Conservation (phyloP, 2,329 filamentous ascomycete genomes). For the Alternaria angustiovoidea region DNA sequence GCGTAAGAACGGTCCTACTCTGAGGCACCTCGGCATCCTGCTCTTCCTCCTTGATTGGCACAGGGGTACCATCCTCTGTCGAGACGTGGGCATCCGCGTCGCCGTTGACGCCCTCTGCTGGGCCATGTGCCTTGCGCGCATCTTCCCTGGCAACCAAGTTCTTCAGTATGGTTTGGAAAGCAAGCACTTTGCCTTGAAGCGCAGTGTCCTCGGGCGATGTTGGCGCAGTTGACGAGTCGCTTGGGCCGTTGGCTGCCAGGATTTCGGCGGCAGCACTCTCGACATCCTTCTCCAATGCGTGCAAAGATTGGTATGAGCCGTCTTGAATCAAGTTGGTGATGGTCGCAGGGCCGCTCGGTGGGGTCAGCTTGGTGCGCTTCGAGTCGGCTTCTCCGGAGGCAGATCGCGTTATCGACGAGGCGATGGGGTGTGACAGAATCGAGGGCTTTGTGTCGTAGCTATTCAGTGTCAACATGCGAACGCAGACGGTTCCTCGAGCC, state of each 20-base stretch:
- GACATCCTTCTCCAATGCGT: constrained; percentile 55
- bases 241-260: constrained; percentile 43
- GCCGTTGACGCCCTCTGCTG: constrained; percentile 12
- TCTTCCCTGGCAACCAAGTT: constrained; percentile 43
- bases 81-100: constrained; percentile 16
- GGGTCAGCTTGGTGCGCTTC: constrained; percentile 57
- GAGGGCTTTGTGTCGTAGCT: constrained; percentile 58
- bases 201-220: constrained; percentile 47
- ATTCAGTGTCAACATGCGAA: constrained; percentile 20
- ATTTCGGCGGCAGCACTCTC: constrained; percentile 51
- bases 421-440: constrained; percentile 53
- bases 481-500: neutral
- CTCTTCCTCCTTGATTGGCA: constrained; percentile 34
- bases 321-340: constrained; percentile 52
- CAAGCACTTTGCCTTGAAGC: constrained; percentile 42
- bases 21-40: constrained; percentile 37
- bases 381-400: constrained; percentile 52
- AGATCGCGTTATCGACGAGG: constrained; percentile 37
- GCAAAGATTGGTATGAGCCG: constrained; percentile 52
- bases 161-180: constrained; percentile 45
- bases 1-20: constrained; percentile 72
- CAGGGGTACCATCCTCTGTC: constrained; percentile 22
- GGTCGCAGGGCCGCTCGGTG: constrained; percentile 36
- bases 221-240: constrained; percentile 30
- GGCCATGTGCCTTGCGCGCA: constrained; percentile 24